Base-by-base conservation (phyloP, 352 stramenopile genomes). In the Phytopythium mirpurense region DNA sequence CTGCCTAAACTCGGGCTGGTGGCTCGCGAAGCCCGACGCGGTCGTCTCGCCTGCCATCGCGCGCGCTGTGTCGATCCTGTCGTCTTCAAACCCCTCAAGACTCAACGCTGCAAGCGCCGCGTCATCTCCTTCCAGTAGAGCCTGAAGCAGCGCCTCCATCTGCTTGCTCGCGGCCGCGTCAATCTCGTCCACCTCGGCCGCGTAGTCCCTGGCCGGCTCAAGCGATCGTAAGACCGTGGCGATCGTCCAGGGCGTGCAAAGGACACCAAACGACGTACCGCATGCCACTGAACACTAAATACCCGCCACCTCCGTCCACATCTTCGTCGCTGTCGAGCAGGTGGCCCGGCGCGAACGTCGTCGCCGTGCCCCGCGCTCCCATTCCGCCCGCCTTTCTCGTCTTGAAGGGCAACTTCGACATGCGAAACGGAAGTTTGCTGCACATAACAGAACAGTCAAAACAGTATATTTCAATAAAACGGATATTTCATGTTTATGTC, bases 1-100 rank as follows among this genome's bases (percentile, higher is more conserved):
- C 29, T 79, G 63, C 35, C 72, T 63, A 16, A 75, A 74, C 23
- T 67, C 58, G 5, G 62, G 64, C 45, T 79, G 67, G 45, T 78
- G 73, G 55, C 73, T 72, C 44, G 77, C 35, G 40, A 86, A 86
- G 4, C 64, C 67, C 2, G 48, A 27, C 2, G 72, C 45, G 10
- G 8, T 11, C 16, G 27, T 11, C 27, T 51, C 45, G 7, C 45
- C 45, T 18, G 45, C 45, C 18, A 16, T 7, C n/a, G 2, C 21
- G 29, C 45, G 45, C 4, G 27, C 21, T 2, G 45, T 40, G 9
- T 51, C 45, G 29, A 51, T 40, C n/a, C 29, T 19, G 45, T 51
- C 45, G 45, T 51, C 29, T 18, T 51, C 51, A 12, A 50, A 43
- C 16, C 57, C 53, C 24, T 27, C 45, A 7, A 51, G 8, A 34